Evolutionary conservation across 768 basidiomycete genomes (phyloP).

Genomic region (Pleurotus platypus): DNA sequence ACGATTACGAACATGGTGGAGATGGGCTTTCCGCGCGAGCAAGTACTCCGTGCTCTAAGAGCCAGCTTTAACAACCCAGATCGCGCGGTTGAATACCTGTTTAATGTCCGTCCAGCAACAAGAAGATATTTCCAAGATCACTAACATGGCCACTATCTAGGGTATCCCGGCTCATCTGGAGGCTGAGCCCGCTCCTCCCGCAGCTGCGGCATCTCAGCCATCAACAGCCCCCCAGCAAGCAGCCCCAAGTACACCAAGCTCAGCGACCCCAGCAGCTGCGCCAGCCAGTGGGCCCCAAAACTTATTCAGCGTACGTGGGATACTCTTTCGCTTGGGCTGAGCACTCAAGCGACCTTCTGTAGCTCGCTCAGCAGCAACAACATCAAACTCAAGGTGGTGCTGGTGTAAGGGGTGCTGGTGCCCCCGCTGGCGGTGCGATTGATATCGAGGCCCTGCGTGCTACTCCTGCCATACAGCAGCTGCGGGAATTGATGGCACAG

Average conservation of each 20-base stretch:
- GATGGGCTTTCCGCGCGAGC: conserved; percentile 91
- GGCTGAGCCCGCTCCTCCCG: conserved; percentile 35
- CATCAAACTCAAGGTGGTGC: conserved; percentile 28
- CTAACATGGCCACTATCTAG: conserved; percentile 29
- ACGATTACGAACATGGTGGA: conserved; percentile 83
- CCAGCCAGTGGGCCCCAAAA: conserved; percentile 64
- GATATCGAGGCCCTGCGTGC: conserved; percentile 54
- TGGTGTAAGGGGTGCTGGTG: conserved; percentile 27
- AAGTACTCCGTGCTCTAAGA: conserved; percentile 80
- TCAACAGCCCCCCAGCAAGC: conserved; percentile 24
- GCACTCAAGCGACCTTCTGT: conserved; percentile 4
- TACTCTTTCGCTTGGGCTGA: too few relatives aligned
- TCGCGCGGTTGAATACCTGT: conserved; percentile 95
- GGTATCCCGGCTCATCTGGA: conserved; percentile 77
- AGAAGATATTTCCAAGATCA: conserved; percentile 10
- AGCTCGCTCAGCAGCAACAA: conserved; percentile 68
- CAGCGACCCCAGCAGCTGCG: conserved; percentile 24
- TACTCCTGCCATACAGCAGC: conserved; percentile 63
- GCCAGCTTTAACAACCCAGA: conserved; percentile 98
- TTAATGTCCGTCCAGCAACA: conserved; percentile 59
- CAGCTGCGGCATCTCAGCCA: conserved; percentile 25
- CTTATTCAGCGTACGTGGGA: conserved; percentile 70
- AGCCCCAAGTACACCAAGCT: conserved; percentile 5
- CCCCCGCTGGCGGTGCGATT: conserved; percentile 26
- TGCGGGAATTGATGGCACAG: conserved; percentile 67